Evolutionary conservation across 2,329 filamentous ascomycete genomes (phyloP), one percentile per base, ranked within the genome.

Genomic region (Thielaviopsis populi): DNA sequence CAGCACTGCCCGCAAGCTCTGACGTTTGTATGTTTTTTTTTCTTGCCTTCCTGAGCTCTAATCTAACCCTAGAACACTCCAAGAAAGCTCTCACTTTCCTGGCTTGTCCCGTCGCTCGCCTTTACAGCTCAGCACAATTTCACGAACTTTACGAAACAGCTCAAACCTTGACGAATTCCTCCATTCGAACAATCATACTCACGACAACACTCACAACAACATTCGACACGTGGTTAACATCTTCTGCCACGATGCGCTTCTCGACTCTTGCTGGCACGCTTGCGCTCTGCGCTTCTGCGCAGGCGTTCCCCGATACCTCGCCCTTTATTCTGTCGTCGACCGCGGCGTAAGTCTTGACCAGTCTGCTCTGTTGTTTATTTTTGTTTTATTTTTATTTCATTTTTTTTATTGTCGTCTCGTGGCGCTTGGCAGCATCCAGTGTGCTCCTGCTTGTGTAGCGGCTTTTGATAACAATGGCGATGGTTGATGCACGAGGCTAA

Each of bases 291-390:
- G 79, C 81, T 66, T 78, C 79, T 27, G 84, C 80, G 54, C 77
- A 83, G 67, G 91, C 89, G 30, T 94, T 96, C 73, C 84, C 83
- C 67, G 87, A 96, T 74, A 90, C 91, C 1, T 91, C 89, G 63
- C 92, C 94, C 19, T 94, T 96, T 74, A 82, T 96, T 72, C 77
- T 96, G 68, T 86, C 95, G 73, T 96, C 92, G 40, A 92, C 87
- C 56, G 82, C 87, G 67, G 78, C 85, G 91, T 96, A 85, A 70
- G 86, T 71, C 63, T 67, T 63, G 67, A 64, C 64, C 66, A 63
- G 53, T 59, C 27, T 43, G 22, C 15, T 56, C 37, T 50, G 42
- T 56, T n/a, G n/a, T 30, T 24, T 5, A 5, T 3, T 22, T 22
- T 10, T n/a, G n/a, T n/a, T n/a, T n/a, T n/a, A n/a, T n/a, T n/a